Base-by-base conservation (phyloP, 129 eudicot species). In the Cynara cardunculus region DNA sequence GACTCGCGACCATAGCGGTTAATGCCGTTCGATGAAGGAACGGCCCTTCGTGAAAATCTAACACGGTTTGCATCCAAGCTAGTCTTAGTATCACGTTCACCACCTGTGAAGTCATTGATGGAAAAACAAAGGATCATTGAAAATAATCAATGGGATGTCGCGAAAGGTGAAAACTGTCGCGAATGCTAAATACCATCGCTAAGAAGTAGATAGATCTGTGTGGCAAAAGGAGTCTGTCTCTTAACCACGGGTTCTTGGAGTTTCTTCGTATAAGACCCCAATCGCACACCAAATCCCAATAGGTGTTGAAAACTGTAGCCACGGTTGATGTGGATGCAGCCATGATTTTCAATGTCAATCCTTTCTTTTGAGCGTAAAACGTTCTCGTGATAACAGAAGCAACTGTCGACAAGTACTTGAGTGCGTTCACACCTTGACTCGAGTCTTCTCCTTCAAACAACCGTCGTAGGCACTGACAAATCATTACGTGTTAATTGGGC, bases 241-340 rank as follows among this genome's bases (percentile, higher is more conserved):
- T 86, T 78, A 89, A 75, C 88, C 85, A 89, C 12, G 85, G 90
- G 67, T 90, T 88, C 30, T 49, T 81, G 4, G 96, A 84, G 46
- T 85, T 75, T 72, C 56, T 86, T 9, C 73, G 66, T 21, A 91
- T 84, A 70, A 91, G 90, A 7, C 94, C 97, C 94, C 94, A 91
- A 31, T 91, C 97, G 1, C 73, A 74, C 65, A 91, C 94, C 62
- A 91, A 72, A 72, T 91, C 97, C 97, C 97, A 91, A 30, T 91
- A 91, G 0, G 97, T 91, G 84, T 30, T 76, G 49, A 24, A 76
- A 19, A 88, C 25, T 8, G 97, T 89, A 9, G 97, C 85, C 11
- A 91, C 70, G 12, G 77, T 69, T 13, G 97, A 89, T 24, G 83
- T 39, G 19, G 81, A 73, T n/a, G 84, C 76, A 16, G 94, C 97